A percentile compares a stretch with the other conserved stretches of the same genome.
phyloP scores from a whole-genome alignment of 805 yeast species.

The Saccharomycopsis oosterbeekiorum region DNA sequence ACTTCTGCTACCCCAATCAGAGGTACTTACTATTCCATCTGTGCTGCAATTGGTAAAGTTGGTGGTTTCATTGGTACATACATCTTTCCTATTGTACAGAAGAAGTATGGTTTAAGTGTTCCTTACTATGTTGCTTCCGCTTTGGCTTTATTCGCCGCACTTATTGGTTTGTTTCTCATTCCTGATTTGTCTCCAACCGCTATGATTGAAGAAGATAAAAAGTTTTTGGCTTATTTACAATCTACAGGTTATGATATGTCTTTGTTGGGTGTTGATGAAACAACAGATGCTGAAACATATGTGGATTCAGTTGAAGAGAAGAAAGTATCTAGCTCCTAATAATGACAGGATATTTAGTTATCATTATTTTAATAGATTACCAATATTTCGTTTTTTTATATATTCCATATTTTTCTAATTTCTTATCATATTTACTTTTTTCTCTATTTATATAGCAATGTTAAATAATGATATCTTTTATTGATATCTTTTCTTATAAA shows the following conservation, averaged over 20 bases:
- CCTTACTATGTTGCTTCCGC: conserved; percentile 73
- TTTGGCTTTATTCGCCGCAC: conserved; percentile 30
- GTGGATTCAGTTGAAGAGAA: conserved; percentile 4
- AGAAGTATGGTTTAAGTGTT: conserved; percentile 48
- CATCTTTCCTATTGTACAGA: conserved; percentile 73
- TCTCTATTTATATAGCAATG: background rate
- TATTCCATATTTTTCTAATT: too few species aligned
- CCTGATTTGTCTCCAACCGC: conserved; percentile 72
- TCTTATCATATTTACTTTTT: background rate
- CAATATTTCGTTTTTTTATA: background rate
- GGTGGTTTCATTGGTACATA: conserved; percentile 92
- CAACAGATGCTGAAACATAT: conserved; percentile 1
- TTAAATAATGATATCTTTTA: too few species aligned
- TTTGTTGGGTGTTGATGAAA: conserved; percentile 35
- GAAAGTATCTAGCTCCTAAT: background rate
- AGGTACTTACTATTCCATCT: conserved; percentile 84
- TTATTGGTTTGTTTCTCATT: conserved; percentile 28
- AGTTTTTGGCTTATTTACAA: conserved; percentile 57
- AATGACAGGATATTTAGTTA: background rate
- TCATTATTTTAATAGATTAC: too few species aligned
- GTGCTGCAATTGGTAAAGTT: conserved; percentile 85
- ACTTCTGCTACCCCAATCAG: conserved; percentile 80
- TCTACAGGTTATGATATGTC: conserved; percentile 61
- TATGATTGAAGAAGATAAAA: conserved; percentile 65
- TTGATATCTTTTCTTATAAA: too few species aligned